Base-by-base conservation (phyloP, 1,139 yeast genomes). In the Sugiyamaella grinbergsii region DNA sequence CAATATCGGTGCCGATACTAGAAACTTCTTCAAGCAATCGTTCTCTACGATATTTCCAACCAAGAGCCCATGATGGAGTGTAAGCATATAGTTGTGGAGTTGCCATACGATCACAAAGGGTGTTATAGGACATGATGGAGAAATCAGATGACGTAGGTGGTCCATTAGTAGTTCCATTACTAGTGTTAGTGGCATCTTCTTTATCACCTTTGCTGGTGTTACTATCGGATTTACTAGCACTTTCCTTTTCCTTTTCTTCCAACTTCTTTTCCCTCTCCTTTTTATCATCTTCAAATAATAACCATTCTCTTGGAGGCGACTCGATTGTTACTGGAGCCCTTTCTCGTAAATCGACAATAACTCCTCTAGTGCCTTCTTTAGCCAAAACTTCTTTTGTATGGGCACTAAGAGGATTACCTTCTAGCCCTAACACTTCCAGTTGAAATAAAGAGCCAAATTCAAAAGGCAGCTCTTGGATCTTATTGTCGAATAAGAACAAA, bases 1-100 rank as follows among this genome's bases (percentile, higher is more conserved):
- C 71, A 40, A 94, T 75, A 67, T 93, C 98, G 24, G 91, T 77
- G 53, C 79, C 77, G 60, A 75, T 79, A 15, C 75, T 73, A 47
- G 82, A 65, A 15, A 93, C 77, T 67, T 93, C 96, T 58, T 84
- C 82, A 55, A 83, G 80, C 57, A 93, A 77, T 46, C 80, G 74
- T 53, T 84, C 82, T 64, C 85, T 81, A 70, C 99, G 83, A 70
- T 85, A 90, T n/a, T 85, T 86, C 98, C 98, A 91, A 49, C 83
- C 81, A 57, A 93, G 77, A 5, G 98, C 98, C 98, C 98, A 93
- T 1, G 95, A 82, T 26, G 98, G 98, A 1, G 98, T 90, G 66
- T 88, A 93, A 62, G 87, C 91, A 68, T 88, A 94, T 85, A 91
- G 78, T 67, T 83, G 86, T 18, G 94, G 79, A 7, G 97, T 90